Conservation (phyloP, 2,329 filamentous ascomycete species). For the Zymoseptoria ardabiliae region DNA sequence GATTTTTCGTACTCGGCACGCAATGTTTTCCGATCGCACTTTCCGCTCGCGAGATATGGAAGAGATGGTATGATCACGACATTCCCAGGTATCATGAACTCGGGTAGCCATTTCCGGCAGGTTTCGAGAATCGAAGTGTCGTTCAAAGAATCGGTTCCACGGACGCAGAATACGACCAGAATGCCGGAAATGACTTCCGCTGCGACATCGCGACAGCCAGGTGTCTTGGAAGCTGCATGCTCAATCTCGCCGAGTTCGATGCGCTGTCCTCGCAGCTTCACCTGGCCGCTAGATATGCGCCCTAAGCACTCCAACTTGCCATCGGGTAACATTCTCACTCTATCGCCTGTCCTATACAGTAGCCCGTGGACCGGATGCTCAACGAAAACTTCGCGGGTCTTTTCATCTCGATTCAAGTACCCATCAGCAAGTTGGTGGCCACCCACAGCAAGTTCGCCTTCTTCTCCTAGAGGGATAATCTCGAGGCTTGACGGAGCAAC, state of each 20-base stretch:
- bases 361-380: conserved; percentile 55
- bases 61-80: conserved; percentile 58
- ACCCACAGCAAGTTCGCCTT: conserved; percentile 75
- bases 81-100: conserved; percentile 76
- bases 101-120: conserved; percentile 69
- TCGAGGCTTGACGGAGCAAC: conserved; percentile 20
- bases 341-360: conserved; percentile 80
- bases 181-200: conserved; percentile 60
- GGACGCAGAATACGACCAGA: conserved; percentile 68
- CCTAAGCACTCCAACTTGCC: conserved; percentile 78
- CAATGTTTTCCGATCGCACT: conserved; percentile 65
- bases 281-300: conserved; percentile 69
- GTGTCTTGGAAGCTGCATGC: conserved; percentile 55
- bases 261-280: conserved; percentile 76
- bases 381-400: conserved; percentile 67
- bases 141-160: conserved; percentile 36
- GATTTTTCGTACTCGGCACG: conserved; percentile 45
- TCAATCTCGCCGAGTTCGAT: conserved; percentile 55
- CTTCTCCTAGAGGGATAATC: conserved; percentile 57
- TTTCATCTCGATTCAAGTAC: conserved; percentile 73
- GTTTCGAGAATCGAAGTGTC: conserved; percentile 44
- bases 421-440: conserved; percentile 71
- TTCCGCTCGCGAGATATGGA: conserved; percentile 74
- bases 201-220: conserved; percentile 57
- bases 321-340: conserved; percentile 58